These are phyloP conservation scores for Penicillium frequentans DNA, from an alignment of 2,329 filamentous ascomycete genomes.

Conservation along the genomic window DNA sequence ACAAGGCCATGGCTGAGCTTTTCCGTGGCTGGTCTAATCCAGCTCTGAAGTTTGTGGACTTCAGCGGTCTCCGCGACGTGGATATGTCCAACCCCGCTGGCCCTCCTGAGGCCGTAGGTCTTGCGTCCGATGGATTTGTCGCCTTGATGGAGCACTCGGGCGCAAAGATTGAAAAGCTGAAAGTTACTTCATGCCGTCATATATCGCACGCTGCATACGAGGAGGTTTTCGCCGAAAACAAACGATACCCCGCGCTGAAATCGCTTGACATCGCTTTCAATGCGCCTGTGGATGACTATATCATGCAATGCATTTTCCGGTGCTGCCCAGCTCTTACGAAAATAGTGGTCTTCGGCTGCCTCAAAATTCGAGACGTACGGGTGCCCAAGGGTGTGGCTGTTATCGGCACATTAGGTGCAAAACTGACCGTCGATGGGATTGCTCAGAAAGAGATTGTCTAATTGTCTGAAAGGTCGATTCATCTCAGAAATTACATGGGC, in stretches of 20 bases:
- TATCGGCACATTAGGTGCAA: conserved; percentile 47
- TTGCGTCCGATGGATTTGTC: conserved; percentile 73
- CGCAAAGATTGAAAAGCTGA: conserved; percentile 62
- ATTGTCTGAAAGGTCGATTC: background rate
- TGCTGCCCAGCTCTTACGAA: conserved; percentile 52
- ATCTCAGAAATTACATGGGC: background rate
- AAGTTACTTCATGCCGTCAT: conserved; percentile 82
- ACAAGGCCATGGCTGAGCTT: conserved; percentile 69
- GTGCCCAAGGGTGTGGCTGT: conserved; percentile 60
- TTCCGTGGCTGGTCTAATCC: conserved; percentile 77
- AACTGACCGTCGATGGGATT: conserved; percentile 7
- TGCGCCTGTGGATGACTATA: conserved; percentile 45
- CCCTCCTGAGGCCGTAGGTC: conserved; percentile 63
- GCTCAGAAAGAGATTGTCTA: conserved; percentile 8
- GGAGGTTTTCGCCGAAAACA: conserved; percentile 65
- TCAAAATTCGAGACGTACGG: conserved; percentile 56
- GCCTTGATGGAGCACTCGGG: conserved; percentile 86
- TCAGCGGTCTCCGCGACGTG: conserved; percentile 75
- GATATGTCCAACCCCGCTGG: conserved; percentile 69
- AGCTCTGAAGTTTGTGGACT: conserved; percentile 67
- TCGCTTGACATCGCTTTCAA: conserved; percentile 75
- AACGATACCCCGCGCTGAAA: conserved; percentile 65
- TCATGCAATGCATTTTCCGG: conserved; percentile 46
- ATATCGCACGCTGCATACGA: conserved; percentile 72
- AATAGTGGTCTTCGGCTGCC: conserved; percentile 63